Evolutionary conservation across 1,139 yeast species (phyloP).

Genomic region (Blastobotrys elegans): DNA sequence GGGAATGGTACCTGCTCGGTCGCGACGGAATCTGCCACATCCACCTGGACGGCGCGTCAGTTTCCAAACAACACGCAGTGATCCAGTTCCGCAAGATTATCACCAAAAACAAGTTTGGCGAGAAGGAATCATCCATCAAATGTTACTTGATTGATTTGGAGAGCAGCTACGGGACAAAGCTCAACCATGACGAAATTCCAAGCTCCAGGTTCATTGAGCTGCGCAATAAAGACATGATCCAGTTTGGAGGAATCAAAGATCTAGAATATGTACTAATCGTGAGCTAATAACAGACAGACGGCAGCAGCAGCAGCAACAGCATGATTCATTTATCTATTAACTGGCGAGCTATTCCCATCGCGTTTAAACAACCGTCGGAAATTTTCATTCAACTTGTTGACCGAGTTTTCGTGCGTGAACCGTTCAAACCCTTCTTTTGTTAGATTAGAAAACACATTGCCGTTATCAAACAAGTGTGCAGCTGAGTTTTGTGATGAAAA

Average conservation of each 20-base stretch:
- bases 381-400: constrained; percentile 55
- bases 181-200: constrained; percentile 46
- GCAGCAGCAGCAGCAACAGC: too few relatives aligned
- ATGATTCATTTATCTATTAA: background rate
- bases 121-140: constrained; percentile 21
- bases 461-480: constrained; percentile 11
- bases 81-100: constrained; percentile 42
- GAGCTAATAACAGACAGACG: background rate
- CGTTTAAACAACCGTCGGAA: constrained; percentile 48
- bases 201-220: constrained; percentile 46
- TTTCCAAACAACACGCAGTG: constrained; percentile 54
- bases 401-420: constrained; percentile 43
- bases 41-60: constrained; percentile 39
- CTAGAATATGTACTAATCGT: constrained; percentile 14
- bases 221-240: constrained; percentile 43
- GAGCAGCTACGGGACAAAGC: constrained; percentile 49
- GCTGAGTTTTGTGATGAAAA: background rate
- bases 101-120: constrained; percentile 24
- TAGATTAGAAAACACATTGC: constrained; percentile 19
- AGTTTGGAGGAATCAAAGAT: constrained; percentile 35
- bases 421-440: constrained; percentile 53
- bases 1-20: constrained; percentile 42
- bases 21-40: constrained; percentile 46
- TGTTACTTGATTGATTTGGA: constrained; percentile 51
- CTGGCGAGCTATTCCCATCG: constrained; percentile 33